A percentile compares a stretch with the other conserved stretches of the same genome.
Conservation (phyloP, 768 basidiomycete genomes). For the Panaeolus papilionaceus region DNA sequence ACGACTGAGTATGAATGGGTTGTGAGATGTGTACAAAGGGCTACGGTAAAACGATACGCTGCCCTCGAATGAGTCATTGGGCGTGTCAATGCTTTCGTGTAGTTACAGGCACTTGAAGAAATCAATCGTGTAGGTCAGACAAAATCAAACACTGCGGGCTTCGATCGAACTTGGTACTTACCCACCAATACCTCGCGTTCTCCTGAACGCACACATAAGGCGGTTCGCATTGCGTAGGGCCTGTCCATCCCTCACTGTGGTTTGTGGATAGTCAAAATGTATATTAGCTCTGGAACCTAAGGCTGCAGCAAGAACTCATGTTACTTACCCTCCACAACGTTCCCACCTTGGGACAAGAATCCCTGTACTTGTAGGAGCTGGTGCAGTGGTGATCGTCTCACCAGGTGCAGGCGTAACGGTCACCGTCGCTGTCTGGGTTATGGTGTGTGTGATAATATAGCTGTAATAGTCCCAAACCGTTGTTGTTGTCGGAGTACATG, state of each 20-base stretch:
- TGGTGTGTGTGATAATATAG: not conserved
- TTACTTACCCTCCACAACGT: not conserved
- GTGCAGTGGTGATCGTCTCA: not conserved
- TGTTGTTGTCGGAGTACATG: not conserved
- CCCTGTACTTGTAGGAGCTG: not conserved
- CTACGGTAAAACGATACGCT: too few relatives aligned
- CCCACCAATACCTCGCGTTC: not conserved
- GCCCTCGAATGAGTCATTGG: too few relatives aligned
- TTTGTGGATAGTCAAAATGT: not conserved
- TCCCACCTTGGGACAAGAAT: not conserved
- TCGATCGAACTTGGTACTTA: not conserved
- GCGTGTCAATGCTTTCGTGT: too few relatives aligned
- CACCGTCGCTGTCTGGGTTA: not conserved
- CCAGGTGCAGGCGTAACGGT: conserved; percentile 1
- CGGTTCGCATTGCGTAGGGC: not conserved
- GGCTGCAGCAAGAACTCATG: not conserved
- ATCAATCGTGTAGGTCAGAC: not conserved
- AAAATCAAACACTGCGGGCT: not conserved
- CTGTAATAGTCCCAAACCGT: not conserved
- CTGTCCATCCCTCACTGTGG: not conserved
- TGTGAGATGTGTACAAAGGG: too few relatives aligned
- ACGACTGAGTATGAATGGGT: too few relatives aligned
- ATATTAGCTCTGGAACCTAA: not conserved
- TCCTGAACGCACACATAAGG: conserved; percentile 1
- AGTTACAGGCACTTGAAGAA: not conserved